A percentile compares a stretch with the other conserved stretches of the same genome.
Conservation (phyloP, 2,329 filamentous ascomycete species). For the Fusarium heterosporum region DNA sequence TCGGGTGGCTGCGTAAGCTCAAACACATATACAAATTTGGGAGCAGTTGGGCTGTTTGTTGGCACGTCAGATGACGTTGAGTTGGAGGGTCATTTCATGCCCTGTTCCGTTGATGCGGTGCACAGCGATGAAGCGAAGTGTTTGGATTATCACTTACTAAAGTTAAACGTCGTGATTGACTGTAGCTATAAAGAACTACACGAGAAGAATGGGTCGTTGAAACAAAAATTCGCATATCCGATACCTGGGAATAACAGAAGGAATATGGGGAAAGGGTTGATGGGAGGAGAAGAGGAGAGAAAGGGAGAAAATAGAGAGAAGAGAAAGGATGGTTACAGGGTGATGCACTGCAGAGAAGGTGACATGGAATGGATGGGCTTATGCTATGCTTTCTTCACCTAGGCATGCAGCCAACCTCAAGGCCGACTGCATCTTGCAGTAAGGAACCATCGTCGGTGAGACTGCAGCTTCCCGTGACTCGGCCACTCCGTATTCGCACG, state of each 20-base stretch:
- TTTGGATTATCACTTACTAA: background rate
- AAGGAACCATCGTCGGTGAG: slow-evolving; percentile 21
- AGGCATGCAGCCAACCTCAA: slow-evolving; percentile 9
- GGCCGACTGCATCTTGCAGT: slow-evolving; percentile 31
- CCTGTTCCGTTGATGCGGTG: background rate
- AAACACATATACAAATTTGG: slow-evolving; percentile 11
- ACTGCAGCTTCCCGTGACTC: slow-evolving; percentile 35
- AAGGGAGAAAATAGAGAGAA: background rate
- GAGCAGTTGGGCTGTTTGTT: slow-evolving; percentile 6
- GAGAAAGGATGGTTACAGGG: background rate
- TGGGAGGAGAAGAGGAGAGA: background rate
- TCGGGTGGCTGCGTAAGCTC: slow-evolving; percentile 32
- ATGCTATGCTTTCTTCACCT: background rate
- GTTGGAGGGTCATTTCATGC: background rate
- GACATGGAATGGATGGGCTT: background rate
- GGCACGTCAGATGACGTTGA: background rate
- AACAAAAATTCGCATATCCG: background rate
- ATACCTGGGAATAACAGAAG: background rate
- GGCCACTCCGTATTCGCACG: background rate
- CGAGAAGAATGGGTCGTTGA: background rate
- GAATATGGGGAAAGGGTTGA: background rate
- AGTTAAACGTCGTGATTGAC: background rate
- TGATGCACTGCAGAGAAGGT: background rate
- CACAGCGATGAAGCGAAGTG: background rate
- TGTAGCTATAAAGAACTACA: background rate